A percentile compares a stretch with the other conserved stretches of the same genome.
These are phyloP conservation scores for Colletotrichum plurivorum DNA, from an alignment of 2,329 filamentous ascomycete genomes.

Conservation along the genomic window DNA sequence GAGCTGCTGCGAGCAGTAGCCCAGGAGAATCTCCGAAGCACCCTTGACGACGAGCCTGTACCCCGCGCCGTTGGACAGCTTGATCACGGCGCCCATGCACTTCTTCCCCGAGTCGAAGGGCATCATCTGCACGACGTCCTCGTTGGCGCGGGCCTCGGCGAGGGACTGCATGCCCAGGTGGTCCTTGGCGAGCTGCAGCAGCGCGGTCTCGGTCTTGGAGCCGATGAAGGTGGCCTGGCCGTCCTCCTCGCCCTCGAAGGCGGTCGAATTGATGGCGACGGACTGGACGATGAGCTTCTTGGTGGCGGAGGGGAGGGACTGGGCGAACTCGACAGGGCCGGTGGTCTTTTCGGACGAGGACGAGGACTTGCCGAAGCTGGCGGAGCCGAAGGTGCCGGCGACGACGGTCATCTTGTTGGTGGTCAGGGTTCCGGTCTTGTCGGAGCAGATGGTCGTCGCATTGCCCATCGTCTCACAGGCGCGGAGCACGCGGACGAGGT, in stretches of 20 bases:
- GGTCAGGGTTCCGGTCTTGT: conserved; percentile 76
- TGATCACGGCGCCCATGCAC: conserved; percentile 70
- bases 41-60: conserved; percentile 69
- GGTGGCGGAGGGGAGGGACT: conserved; percentile 43
- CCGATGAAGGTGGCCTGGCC: conserved; percentile 64
- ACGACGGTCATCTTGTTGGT: conserved; percentile 84
- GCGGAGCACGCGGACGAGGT: conserved; percentile 75
- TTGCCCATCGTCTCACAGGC: conserved; percentile 83
- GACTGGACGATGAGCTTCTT: conserved; percentile 58
- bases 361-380: conserved; percentile 50
- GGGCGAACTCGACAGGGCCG: conserved; percentile 42
- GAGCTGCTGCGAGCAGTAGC: conserved; percentile 55
- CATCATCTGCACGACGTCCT: conserved; percentile 63
- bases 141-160: conserved; percentile 61
- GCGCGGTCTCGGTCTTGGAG: conserved; percentile 70
- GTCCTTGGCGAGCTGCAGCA: conserved; percentile 65
- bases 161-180: conserved; percentile 64
- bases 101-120: conserved; percentile 70
- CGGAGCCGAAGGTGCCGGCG: conserved; percentile 73
- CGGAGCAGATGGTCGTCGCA: conserved; percentile 82
- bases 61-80: conserved; percentile 55
- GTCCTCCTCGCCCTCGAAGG: conserved; percentile 66
- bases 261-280: conserved; percentile 70
- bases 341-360: conserved; percentile 45
- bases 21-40: conserved; percentile 69